Base-by-base conservation (phyloP, 768 basidiomycete genomes). In the Kwoniella heveanensis region DNA sequence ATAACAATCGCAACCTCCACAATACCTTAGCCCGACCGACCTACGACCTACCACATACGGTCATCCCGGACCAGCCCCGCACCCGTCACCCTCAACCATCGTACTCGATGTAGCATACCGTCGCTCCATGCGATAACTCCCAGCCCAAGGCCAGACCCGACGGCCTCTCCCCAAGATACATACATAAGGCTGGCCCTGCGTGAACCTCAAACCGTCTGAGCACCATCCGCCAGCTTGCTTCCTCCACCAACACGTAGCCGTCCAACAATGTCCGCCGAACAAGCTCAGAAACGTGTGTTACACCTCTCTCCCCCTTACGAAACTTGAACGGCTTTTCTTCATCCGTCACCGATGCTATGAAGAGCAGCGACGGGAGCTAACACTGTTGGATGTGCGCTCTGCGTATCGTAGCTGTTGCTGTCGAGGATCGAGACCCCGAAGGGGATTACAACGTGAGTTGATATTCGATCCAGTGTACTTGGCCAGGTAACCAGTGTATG, bases 231-330 rank as follows among this genome's bases (percentile, higher is more conserved):
- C n/a, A n/a, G n/a, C n/a, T n/a, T n/a, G n/a, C 32, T 32, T 32
- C 32, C 32, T 32, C 13, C 32, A n/a, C n/a, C n/a, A 32, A 32
- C 32, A 13, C 32, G 32, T 6, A 32, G 32, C 39, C 6, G 15
- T 9, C 48, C 13, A 29, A 64, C 10, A 21, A 65, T 59, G 56
- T 58, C 62, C 8, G 50, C 51, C 1, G 62, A 64, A 53, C 55
- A 64, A 57, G 62, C 56, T 52, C 49, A 57, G 39, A 58, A 64
- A 64, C 62, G 62, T 64, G 55, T 44, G 62, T 27, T 39, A n/a
- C n/a, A n/a, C n/a, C n/a, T n/a, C n/a, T n/a, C n/a, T n/a, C n/a
- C n/a, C n/a, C n/a, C n/a, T n/a, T n/a, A n/a, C n/a, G n/a, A n/a
- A n/a, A n/a, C n/a, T n/a, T n/a, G n/a, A n/a, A n/a, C n/a, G n/a